These are phyloP conservation scores for Hypoxylon sp. DNA, from an alignment of 2,329 filamentous ascomycete species.

Conservation along the genomic window DNA sequence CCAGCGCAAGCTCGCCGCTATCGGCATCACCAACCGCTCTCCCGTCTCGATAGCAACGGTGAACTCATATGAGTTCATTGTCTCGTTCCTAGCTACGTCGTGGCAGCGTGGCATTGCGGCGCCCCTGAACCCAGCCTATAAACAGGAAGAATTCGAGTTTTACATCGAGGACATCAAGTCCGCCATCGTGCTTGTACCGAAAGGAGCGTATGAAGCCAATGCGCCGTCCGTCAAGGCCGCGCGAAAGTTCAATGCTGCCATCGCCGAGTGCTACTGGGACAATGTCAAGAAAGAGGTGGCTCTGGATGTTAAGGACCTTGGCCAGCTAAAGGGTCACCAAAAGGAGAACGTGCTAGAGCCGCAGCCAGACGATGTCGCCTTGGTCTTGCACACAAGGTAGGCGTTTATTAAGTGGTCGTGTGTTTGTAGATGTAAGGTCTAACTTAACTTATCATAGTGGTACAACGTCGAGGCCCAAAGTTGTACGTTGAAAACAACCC, in stretches of 20 bases:
- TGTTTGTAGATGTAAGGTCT: conserved; percentile 38
- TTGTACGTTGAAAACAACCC: conserved; percentile 64
- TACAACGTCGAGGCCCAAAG: conserved; percentile 88
- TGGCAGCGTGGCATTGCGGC: conserved; percentile 88
- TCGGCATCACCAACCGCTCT: conserved; percentile 77
- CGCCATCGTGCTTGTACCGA: conserved; percentile 81
- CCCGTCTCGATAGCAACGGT: conserved; percentile 87
- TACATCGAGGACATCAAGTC: conserved; percentile 91
- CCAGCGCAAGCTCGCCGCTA: conserved; percentile 81
- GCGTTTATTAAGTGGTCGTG: conserved; percentile 10
- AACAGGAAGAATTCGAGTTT: conserved; percentile 91
- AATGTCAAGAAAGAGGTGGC: conserved; percentile 73
- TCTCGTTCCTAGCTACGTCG: conserved; percentile 87
- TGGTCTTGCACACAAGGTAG: conserved; percentile 83
- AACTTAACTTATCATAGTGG: conserved; percentile 63
- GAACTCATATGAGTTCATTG: conserved; percentile 90
- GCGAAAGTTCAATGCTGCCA: conserved; percentile 83
- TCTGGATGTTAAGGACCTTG: conserved; percentile 82
- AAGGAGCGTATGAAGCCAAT: conserved; percentile 75
- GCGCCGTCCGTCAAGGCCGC: conserved; percentile 83
- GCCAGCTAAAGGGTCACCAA: conserved; percentile 69
- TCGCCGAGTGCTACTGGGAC: conserved; percentile 90
- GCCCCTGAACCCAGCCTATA: conserved; percentile 90
- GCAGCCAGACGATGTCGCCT: conserved; percentile 82
- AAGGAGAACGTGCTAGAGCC: conserved; percentile 62